Evolutionary conservation across 768 basidiomycete genomes (phyloP).

Genomic region (Lactarius indigo): DNA sequence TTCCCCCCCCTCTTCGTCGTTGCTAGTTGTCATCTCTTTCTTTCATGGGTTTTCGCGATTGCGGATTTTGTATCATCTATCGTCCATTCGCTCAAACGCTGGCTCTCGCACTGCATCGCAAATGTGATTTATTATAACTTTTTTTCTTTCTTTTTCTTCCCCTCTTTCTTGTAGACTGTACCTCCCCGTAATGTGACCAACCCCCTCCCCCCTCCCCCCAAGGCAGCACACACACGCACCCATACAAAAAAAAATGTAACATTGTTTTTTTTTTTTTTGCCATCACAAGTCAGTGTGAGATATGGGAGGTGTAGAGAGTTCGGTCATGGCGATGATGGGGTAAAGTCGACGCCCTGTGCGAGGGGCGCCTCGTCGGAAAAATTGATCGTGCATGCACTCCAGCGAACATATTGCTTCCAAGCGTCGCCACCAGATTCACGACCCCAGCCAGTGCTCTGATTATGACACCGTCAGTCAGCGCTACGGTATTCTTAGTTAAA

Average conservation of each 20-base stretch:
- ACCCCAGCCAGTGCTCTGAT: slow-evolving; percentile 86
- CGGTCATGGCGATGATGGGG: slow-evolving; percentile 34
- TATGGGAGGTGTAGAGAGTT: background rate
- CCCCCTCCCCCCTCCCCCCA: background rate
- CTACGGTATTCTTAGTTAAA: background rate
- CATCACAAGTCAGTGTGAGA: background rate
- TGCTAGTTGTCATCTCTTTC: slow-evolving; percentile 22
- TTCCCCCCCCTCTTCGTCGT: slow-evolving; percentile 22
- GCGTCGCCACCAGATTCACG: slow-evolving; percentile 96
- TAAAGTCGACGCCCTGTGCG: slow-evolving; percentile 90
- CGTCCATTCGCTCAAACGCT: slow-evolving; percentile 31
- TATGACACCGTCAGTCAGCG: background rate
- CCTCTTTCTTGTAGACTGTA: slow-evolving; percentile 20
- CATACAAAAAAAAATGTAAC: slow-evolving; percentile 20
- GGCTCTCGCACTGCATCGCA: slow-evolving; percentile 27
- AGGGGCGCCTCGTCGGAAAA: slow-evolving; percentile 86
- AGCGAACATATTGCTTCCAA: slow-evolving; percentile 97
- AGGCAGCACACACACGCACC: slow-evolving; percentile 5
- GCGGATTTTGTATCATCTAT: slow-evolving; percentile 29
- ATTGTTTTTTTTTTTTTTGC: slow-evolving; percentile 1
- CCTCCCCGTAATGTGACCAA: slow-evolving; percentile 17
- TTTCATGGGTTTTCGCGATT: slow-evolving; percentile 21
- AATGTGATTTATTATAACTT: slow-evolving; percentile 26
- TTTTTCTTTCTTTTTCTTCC: background rate
- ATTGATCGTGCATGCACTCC: slow-evolving; percentile 91